Conservation (phyloP, 2,329 filamentous ascomycete genomes). For the Microsporum canis region DNA sequence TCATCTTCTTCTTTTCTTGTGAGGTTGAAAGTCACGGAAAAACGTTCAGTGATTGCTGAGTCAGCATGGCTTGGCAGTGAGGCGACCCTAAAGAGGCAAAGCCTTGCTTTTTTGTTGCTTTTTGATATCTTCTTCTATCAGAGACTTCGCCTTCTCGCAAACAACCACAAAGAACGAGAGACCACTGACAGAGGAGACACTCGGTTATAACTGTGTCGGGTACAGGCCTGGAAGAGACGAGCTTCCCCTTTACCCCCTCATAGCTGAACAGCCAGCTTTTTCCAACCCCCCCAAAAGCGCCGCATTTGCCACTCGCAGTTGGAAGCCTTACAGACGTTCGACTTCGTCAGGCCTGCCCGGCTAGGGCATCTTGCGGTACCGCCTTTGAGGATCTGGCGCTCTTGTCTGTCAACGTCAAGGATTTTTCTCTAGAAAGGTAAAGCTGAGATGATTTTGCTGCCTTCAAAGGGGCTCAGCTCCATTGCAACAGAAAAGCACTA, state of each 20-base stretch:
- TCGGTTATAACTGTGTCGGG: not conserved
- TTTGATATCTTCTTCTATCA: not conserved
- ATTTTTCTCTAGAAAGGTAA: constrained; percentile 26
- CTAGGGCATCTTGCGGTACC: not conserved
- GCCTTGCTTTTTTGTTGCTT: too few species aligned
- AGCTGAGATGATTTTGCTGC: constrained; percentile 21
- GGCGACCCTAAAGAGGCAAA: not conserved
- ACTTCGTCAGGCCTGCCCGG: not conserved
- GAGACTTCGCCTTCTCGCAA: not conserved
- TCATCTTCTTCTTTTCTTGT: not conserved
- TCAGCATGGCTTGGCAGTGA: not conserved
- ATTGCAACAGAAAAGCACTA: not conserved
- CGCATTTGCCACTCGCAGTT: constrained; percentile 9
- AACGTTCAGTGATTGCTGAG: constrained; percentile 3
- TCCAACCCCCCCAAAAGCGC: constrained; percentile 26
- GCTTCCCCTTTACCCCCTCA: constrained; percentile 12
- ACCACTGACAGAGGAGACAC: not conserved
- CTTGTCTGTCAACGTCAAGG: not conserved
- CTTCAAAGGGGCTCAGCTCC: constrained; percentile 11
- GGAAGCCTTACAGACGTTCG: not conserved
- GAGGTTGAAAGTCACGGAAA: not conserved
- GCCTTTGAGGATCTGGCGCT: not conserved
- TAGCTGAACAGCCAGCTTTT: constrained; percentile 20
- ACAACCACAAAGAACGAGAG: not conserved
- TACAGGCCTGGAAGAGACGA: not conserved